Evolutionary conservation across 1,284 basidiomycete genomes (phyloP).

Genomic region (Apiotrichum sp.): DNA sequence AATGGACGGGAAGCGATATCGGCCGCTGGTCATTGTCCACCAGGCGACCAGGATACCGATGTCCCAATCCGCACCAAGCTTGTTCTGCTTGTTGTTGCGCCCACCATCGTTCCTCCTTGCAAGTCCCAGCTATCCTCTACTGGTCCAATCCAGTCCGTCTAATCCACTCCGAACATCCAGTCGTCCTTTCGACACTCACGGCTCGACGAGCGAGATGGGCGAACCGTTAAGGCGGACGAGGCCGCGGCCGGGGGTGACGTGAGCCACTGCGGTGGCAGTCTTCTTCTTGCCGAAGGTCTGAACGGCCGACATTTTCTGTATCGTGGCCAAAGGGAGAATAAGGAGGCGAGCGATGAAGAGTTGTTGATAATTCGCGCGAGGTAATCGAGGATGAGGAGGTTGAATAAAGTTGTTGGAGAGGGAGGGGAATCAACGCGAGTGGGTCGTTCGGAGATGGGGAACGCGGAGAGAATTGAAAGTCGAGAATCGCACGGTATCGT

Average conservation of each 20-base stretch:
- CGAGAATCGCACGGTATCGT: background rate
- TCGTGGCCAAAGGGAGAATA: background rate
- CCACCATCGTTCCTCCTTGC: too few relatives aligned
- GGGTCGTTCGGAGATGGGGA: too few relatives aligned
- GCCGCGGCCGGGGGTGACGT: slow-evolving; percentile 94
- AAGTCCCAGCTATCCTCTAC: background rate
- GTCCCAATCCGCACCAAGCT: too few relatives aligned
- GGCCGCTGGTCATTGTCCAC: too few relatives aligned
- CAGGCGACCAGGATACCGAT: too few relatives aligned
- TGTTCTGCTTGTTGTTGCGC: too few relatives aligned
- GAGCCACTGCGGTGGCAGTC: slow-evolving; percentile 95
- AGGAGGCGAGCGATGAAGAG: background rate
- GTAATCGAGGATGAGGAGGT: too few relatives aligned
- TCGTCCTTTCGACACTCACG: slow-evolving; percentile 45
- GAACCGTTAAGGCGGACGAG: slow-evolving; percentile 96
- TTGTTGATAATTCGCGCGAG: too few relatives aligned
- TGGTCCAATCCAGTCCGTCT: background rate
- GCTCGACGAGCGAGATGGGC: slow-evolving; percentile 89
- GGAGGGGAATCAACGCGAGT: too few relatives aligned
- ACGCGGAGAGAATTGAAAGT: background rate
- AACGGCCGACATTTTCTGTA: slow-evolving; percentile 56
- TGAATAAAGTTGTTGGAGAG: too few relatives aligned
- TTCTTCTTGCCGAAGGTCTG: slow-evolving; percentile 99
- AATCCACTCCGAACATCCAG: background rate
- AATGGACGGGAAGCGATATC: too few relatives aligned